Percentiles rank a stretch among this genome's conserved stretches.
Conservation (phyloP, 371 early-diverging fungal species). For the Dichotomocladium elegans region DNA sequence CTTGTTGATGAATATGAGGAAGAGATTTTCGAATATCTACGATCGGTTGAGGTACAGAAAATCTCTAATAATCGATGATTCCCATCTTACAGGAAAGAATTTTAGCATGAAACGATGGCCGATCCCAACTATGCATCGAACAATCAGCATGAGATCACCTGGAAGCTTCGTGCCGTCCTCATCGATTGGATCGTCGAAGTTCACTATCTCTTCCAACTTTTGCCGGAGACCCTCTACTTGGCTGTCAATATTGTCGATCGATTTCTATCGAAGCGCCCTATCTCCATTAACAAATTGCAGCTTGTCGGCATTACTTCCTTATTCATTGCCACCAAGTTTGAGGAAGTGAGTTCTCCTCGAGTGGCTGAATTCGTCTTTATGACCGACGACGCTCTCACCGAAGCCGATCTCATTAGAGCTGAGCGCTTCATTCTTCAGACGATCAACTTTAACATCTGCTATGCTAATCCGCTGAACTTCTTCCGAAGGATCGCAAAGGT, state of each 20-base stretch:
- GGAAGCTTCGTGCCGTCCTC: conserved; percentile 91
- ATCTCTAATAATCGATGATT: background rate
- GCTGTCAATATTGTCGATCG: conserved; percentile 96
- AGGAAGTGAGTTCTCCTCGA: conserved; percentile 88
- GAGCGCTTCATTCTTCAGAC: conserved; percentile 88
- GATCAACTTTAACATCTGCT: conserved; percentile 79
- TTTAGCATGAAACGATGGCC: conserved; percentile 43
- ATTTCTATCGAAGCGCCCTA: conserved; percentile 84
- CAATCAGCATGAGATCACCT: conserved; percentile 83
- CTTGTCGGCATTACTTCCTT: conserved; percentile 94
- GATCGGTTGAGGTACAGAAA: conserved; percentile 63
- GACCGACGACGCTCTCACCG: conserved; percentile 77
- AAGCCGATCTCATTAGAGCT: conserved; percentile 81
- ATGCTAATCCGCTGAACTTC: conserved; percentile 88
- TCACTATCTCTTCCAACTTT: conserved; percentile 83
- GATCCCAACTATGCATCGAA: conserved; percentile 75
- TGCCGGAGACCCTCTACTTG: conserved; percentile 96
- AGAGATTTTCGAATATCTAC: conserved; percentile 88
- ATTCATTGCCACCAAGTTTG: conserved; percentile 96
- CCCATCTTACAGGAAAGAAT: background rate
- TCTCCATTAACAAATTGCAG: conserved; percentile 88
- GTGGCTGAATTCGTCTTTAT: conserved; percentile 78
- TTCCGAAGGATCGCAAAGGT: conserved; percentile 87
- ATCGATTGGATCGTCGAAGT: conserved; percentile 84
- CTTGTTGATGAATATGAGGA: conserved; percentile 89